Evolutionary conservation across 306 rosid species (phyloP), one percentile per base, ranked within the genome.

Genomic region (Cicer pinnatifidum): DNA sequence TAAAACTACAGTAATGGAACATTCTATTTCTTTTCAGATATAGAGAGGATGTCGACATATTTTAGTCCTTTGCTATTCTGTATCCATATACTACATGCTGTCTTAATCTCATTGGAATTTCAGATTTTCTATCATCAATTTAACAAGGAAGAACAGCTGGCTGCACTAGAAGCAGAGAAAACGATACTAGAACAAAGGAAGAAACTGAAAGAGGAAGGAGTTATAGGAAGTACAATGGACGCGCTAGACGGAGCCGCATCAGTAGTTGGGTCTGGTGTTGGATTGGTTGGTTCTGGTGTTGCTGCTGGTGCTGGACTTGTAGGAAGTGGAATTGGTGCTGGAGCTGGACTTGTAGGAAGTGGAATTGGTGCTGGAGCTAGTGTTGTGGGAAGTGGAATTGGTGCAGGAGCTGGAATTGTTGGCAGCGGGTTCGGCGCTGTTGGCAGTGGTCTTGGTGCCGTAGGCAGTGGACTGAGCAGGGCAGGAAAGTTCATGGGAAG

Each of bases 401-500:
- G 78, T 10, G 74, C 77, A 28, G 91, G 91, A 11, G 91, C 57
- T 3, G 88, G 91, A 52, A 41, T 82, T 2, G 89, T 88, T 6
- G 88, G 89, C 3, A 82, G 86, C 13, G 93, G 93, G 2, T 2
- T 89, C 3, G 86, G 83, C 44, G 88, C 89, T 33, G 78, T 73
- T 16, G 70, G 78, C 0, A 88, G 71, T 7, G 75, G 83, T 1
- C 39, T 83, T 13, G 76, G 78, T 41, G 75, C 78, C 3, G 71
- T 83, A 4, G 79, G 84, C 9, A 79, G 95, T 50, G 96, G 98
- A 59, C 83, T 92, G 51, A 84, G 80, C 71, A 89, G 67, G 73
- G 98, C 98, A 1, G 98, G 98, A 2, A 89, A 85, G 85, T 93
- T 93, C 66, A 84, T 93, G 96, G 97, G 98, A 19, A 81, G 98